Conservation (phyloP, 495 filamentous ascomycete species). For the Annulohypoxylon bovei region DNA sequence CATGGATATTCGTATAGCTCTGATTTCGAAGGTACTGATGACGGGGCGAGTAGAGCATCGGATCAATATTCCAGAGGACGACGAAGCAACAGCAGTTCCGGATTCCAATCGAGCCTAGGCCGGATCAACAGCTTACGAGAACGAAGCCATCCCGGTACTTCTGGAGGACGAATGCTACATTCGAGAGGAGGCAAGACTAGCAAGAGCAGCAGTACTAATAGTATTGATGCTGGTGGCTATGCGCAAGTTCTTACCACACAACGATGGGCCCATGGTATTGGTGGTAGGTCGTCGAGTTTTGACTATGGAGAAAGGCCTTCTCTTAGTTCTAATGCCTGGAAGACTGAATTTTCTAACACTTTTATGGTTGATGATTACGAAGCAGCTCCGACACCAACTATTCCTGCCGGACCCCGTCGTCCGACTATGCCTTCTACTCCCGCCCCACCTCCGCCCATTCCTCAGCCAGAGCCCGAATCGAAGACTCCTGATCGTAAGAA, state of each 20-base stretch:
- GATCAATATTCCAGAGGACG: slow-evolving; percentile 67
- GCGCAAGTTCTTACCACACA: slow-evolving; percentile 63
- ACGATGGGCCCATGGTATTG: slow-evolving; percentile 65
- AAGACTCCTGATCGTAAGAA: slow-evolving; percentile 64
- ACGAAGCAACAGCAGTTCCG: slow-evolving; percentile 84
- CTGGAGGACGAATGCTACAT: slow-evolving; percentile 48
- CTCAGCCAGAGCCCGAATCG: slow-evolving; percentile 46
- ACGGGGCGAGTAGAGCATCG: slow-evolving; percentile 67
- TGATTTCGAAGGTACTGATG: slow-evolving; percentile 72
- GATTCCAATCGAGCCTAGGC: slow-evolving; percentile 69
- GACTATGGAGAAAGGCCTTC: slow-evolving; percentile 67
- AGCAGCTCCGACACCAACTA: slow-evolving; percentile 86
- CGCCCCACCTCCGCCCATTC: slow-evolving; percentile 49
- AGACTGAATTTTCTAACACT: slow-evolving; percentile 56
- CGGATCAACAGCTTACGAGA: slow-evolving; percentile 71
- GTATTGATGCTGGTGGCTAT: slow-evolving; percentile 73
- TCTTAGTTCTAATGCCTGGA: slow-evolving; percentile 49
- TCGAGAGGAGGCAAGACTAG: slow-evolving; percentile 70
- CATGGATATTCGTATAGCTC: slow-evolving; percentile 81
- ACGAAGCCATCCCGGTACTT: slow-evolving; percentile 51
- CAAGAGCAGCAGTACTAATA: slow-evolving; percentile 75
- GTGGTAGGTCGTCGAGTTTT: slow-evolving; percentile 79
- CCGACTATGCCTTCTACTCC: slow-evolving; percentile 57
- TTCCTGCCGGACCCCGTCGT: slow-evolving; percentile 80
- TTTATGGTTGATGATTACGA: slow-evolving; percentile 70